Evolutionary conservation across 805 yeast genomes (phyloP), one percentile per base, ranked within the genome.

Genomic region (Barnettozyma siamensis): DNA sequence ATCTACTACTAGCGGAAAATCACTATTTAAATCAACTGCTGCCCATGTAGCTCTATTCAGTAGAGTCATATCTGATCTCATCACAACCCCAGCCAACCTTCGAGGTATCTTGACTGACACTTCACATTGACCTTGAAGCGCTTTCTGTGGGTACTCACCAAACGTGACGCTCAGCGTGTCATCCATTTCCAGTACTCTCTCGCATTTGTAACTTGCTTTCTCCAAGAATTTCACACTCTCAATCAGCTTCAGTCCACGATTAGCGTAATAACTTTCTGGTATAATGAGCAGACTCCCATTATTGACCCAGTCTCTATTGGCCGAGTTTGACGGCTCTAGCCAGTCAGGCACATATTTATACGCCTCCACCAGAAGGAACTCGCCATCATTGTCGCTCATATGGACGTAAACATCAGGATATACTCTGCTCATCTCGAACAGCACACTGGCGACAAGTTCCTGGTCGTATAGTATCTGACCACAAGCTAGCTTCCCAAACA

Each of bases 301-400:
- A 40, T 71, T 66, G 8, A 76, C 46, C 84, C 84, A 78, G 2
- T 72, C 56, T 42, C 85, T 59, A 51, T 78, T 76, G 13, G 59
- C 51, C 0, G 80, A 69, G 39, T 60, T 65, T 16, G 60, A 65
- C 2, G 77, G 77, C 7, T 60, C 64, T 9, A 73, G 50, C 73
- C 78, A 73, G 5, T 61, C 60, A 0, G 80, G 78, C 2, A 77
- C 43, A 2, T 47, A 42, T 4, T 76, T 72, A 29, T 70, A 63
- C 1, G 72, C 67, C 45, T 76, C 80, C 8, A 73, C 66, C 34
- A 80, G 53, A 9, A 79, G 38, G 35, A 73, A 70, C 43, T 81
- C 87, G 7, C 80, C 76, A 35, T 75, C 82, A 2, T 70, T 66
- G 50, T 79, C 86, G 44, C 65, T 62, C 2, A 65, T 45, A 31